Evolutionary conservation across 2,329 filamentous ascomycete genomes (phyloP).

Genomic region (Immersiporthe knoxdaviesiana): DNA sequence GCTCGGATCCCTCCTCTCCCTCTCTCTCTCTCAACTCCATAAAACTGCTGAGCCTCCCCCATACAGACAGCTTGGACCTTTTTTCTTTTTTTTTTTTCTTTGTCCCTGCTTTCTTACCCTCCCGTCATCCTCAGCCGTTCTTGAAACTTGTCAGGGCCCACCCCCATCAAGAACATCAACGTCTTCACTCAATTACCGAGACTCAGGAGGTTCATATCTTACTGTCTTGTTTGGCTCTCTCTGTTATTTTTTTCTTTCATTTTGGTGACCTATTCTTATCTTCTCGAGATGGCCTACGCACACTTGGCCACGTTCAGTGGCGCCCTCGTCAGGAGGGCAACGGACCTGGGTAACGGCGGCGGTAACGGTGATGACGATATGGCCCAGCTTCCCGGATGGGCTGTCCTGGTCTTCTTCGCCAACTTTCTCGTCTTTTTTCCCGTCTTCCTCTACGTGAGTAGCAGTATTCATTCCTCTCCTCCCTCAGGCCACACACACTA

Average conservation of each 20-base stretch:
- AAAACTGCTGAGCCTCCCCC: constrained; percentile 6
- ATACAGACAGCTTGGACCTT: neutral
- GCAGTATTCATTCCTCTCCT: neutral
- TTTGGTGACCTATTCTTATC: no score
- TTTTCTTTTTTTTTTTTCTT: neutral
- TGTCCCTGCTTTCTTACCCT: neutral
- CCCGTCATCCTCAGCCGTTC: neutral
- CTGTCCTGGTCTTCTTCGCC: constrained; percentile 43
- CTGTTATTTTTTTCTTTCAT: no score
- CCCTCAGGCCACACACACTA: neutral
- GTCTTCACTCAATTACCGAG: neutral
- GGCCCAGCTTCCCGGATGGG: constrained; percentile 44
- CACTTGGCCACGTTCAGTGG: constrained; percentile 19
- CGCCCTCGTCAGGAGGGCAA: constrained; percentile 26
- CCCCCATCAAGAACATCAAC: neutral
- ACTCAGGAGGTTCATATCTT: neutral
- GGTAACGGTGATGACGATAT: constrained; percentile 8
- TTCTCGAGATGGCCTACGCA: constrained; percentile 14
- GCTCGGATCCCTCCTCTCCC: no score
- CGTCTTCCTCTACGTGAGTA: constrained; percentile 47
- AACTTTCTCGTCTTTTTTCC: constrained; percentile 52
- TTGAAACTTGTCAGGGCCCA: neutral
- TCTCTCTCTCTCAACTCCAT: constrained; percentile 2
- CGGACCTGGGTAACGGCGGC: constrained; percentile 13
- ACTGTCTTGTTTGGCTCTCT: neutral